Base-by-base conservation (phyloP, 1,284 basidiomycete genomes). In the Apiotrichum montevideense region DNA sequence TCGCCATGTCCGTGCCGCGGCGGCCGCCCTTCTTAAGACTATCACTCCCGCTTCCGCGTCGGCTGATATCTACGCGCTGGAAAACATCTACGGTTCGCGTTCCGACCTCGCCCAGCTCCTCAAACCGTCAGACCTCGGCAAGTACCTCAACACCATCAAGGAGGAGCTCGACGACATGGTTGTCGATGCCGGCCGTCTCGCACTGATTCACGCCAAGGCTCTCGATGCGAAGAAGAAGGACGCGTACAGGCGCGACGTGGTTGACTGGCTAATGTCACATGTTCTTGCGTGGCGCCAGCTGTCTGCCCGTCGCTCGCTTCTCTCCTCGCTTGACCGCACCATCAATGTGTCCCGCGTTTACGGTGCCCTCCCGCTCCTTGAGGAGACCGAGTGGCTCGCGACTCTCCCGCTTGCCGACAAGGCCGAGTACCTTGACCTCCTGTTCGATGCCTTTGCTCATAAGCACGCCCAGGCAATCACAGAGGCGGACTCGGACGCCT, bases 251-350 rank as follows among this genome's bases (percentile, higher is more conserved):
- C 83, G 85, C 59, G 82, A 84, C 10, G 78, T 93, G 47, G 70
- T 91, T 40, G 90, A 87, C 69, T 95, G 83, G 75, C 73, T 97
- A 1, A 75, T 90, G 13, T 95, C 93, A 2, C 95, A 98, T 72
- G 80, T 87, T 50, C 80, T 83, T 40, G 83, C 83, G 5, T 84
- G 88, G 68, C 77, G 80, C 4, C 72, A 82, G 6, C 71, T 81
- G 4, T 58, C 68, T 0, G 80, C 83, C 39, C 84, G 85, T 54
- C 71, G 83, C 11, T 73, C 78, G 7, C 74, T 97, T 1, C 78
- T 97, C 32, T 77, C 75, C 43, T 80, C 82, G 29, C 70, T 92
- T 6, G 78, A 79, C 46, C 77, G 78, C 8, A 81, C 92, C n/a
- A 78, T 82, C 6, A 85, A 87, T 69, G 70, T 78, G 45, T 79